A percentile compares a stretch with the other conserved stretches of the same genome.
These are phyloP conservation scores for Cercophora newfieldiana DNA, from an alignment of 495 filamentous ascomycete species.

Conservation along the genomic window DNA sequence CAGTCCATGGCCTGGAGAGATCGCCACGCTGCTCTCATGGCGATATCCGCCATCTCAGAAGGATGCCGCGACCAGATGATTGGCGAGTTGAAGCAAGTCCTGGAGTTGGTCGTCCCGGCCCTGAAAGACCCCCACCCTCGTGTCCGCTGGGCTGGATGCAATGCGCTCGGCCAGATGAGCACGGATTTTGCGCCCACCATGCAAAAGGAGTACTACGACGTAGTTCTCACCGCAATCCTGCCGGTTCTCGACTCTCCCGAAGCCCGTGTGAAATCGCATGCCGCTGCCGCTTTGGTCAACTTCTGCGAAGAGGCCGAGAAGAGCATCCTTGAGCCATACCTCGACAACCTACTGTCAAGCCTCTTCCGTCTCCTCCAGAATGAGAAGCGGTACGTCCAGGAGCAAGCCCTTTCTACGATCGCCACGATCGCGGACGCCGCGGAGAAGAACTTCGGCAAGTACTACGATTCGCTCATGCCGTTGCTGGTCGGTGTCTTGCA, in stretches of 20 bases:
- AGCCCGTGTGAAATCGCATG: slow-evolving; percentile 93
- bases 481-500: slow-evolving; percentile 85
- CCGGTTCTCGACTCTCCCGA: slow-evolving; percentile 88
- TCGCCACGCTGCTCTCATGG: slow-evolving; percentile 96
- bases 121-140: slow-evolving; percentile 90
- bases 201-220: slow-evolving; percentile 91
- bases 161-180: slow-evolving; percentile 99
- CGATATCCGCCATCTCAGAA: slow-evolving; percentile 97
- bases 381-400: slow-evolving; percentile 93
- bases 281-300: slow-evolving; percentile 95
- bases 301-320: slow-evolving; percentile 99
- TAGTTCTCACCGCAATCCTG: slow-evolving; percentile 85
- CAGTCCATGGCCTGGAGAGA: slow-evolving; percentile 92
- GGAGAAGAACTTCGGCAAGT: slow-evolving; percentile 91
- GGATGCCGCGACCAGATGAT: slow-evolving; percentile 96
- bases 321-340: slow-evolving; percentile 85
- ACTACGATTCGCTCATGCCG: slow-evolving; percentile 95
- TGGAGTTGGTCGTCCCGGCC: slow-evolving; percentile 89
- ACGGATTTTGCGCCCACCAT: slow-evolving; percentile 98
- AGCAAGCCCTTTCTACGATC: slow-evolving; percentile 97
- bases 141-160: slow-evolving; percentile 97
- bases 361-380: slow-evolving; percentile 83
- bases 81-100: slow-evolving; percentile 86
- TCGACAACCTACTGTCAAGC: slow-evolving; percentile 80
- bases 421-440: slow-evolving; percentile 98